Evolutionary conservation across 2,329 filamentous ascomycete species (phyloP), one percentile per base, ranked within the genome.

Genomic region (Claviceps pazoutovae): DNA sequence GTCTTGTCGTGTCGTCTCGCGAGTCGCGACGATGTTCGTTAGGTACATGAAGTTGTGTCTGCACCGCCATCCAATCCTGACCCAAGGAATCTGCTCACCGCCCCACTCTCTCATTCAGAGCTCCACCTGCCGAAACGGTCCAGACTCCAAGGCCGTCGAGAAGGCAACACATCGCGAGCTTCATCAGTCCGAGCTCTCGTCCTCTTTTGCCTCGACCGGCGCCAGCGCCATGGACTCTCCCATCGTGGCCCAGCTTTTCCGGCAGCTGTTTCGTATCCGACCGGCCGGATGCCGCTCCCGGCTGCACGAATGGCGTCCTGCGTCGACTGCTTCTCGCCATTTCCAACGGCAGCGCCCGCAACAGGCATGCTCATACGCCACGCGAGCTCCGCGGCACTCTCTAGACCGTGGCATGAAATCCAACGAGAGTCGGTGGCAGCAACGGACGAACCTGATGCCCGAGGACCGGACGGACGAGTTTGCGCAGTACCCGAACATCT

Each of bases 351-450:
- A 16, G 17, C 17, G 9, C 17, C 37, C 16, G 45, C 54, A 57
- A 51, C 50, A 61, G 64, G 9, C 46, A 8, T 46, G 42, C 21
- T 50, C 57, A 34, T 66, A 67, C 46, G 60, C 57, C 49, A 58
- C 58, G 48, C 60, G 62, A 9, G 60, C 59, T 38, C 66, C 65
- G 17, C 59, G 59, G 30, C 30, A 9, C 30, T 34, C 30, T 34
- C 30, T 34, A 36, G 67, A 70, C 54, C 66, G 65, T n/a, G 67
- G 67, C 54, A 68, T 70, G 63, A 68, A 67, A 58, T 65, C 66
- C 48, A 77, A 76, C 59, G 85, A 86, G 63, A 85, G 79, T 68
- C 74, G 82, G 60, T 97, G 93, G 93, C 87, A 91, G 69, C 90
- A 94, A 66, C 76, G 91, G 54, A 84, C 78, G 30, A 80, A 86